phyloP scores from a whole-genome alignment of 805 yeast genomes.

The Lachancea quebecensis region DNA sequence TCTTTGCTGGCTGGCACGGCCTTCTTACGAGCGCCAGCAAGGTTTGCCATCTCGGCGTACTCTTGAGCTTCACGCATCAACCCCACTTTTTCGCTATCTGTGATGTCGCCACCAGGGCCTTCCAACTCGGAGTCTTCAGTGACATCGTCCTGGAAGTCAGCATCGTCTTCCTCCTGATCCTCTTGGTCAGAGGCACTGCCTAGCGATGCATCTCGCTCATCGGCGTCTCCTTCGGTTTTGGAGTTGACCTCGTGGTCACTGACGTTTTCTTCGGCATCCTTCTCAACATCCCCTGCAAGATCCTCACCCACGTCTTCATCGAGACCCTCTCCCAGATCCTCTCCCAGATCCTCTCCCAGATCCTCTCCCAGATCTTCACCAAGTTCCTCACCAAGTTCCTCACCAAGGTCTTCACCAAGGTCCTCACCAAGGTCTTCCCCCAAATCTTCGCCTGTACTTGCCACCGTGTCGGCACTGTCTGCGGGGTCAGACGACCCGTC shows the following conservation, averaged over 20 bases:
- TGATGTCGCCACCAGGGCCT: constrained; percentile 25
- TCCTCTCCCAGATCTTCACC: constrained; percentile 18
- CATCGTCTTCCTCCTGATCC: constrained; percentile 6
- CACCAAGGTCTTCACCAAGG: constrained; percentile 24
- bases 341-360: constrained; percentile 31
- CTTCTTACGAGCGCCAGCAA: constrained; percentile 5
- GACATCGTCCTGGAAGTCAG: constrained; percentile 8
- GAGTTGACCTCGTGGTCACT: too few relatives aligned
- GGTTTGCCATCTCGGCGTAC: constrained; percentile 5
- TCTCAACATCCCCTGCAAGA: too few relatives aligned
- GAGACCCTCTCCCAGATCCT: constrained; percentile 24
- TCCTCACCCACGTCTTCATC: constrained; percentile 16
- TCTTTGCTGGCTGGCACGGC: background rate
- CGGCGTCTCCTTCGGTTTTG: constrained; percentile 11
- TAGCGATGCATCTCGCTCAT: constrained; percentile 16
- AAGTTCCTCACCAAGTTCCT: constrained; percentile 3
- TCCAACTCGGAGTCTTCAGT: constrained; percentile 13
- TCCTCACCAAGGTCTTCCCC: constrained; percentile 31
- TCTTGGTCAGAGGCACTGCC: background rate
- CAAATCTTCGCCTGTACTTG: constrained; percentile 31
- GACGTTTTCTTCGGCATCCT: constrained; percentile 20
- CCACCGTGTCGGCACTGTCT: constrained; percentile 25
- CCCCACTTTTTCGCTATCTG: constrained; percentile 28
- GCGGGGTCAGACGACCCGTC: background rate
- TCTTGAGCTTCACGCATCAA: constrained; percentile 20